A percentile compares a stretch with the other conserved stretches of the same genome.
Conservation (phyloP, 805 yeast species). For the Nakazawaea anatomiae region DNA sequence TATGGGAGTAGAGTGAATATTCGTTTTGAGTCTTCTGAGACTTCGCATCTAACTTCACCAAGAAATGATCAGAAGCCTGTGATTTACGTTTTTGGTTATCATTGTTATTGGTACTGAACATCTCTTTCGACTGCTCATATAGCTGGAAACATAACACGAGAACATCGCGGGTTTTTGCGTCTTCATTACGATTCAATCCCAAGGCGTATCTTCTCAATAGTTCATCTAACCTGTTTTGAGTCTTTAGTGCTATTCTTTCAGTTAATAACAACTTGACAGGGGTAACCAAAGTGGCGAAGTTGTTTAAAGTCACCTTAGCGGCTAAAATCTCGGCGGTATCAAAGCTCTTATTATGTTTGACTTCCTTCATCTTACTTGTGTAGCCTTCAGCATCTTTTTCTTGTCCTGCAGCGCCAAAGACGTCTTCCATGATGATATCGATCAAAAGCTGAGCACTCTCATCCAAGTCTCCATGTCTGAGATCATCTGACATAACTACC, state of each 20-base stretch:
- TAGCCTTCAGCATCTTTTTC: constrained; percentile 96
- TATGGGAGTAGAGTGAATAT: constrained; percentile 47
- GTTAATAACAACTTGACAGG: constrained; percentile 64
- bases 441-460: constrained; percentile 52
- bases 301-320: constrained; percentile 49
- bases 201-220: constrained; percentile 66
- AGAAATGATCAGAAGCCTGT: constrained; percentile 58
- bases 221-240: constrained; percentile 74
- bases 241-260: constrained; percentile 60
- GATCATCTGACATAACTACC: constrained; percentile 37
- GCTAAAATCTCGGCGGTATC: constrained; percentile 83
- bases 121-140: constrained; percentile 44
- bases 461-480: constrained; percentile 72
- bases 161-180: constrained; percentile 49
- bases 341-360: constrained; percentile 79
- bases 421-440: constrained; percentile 82
- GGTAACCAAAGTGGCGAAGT: constrained; percentile 50
- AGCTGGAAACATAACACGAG: constrained; percentile 72
- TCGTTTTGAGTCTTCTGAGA: constrained; percentile 48
- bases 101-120: constrained; percentile 15
- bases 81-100: constrained; percentile 16
- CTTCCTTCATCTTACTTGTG: constrained; percentile 79
- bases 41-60: constrained; percentile 66
- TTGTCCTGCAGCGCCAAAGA: constrained; percentile 85
- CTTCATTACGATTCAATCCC: constrained; percentile 74